Percentiles rank a stretch among this genome's conserved stretches.
Evolutionary conservation across 768 basidiomycete genomes (phyloP).

Genomic region (Mycena belliarum): DNA sequence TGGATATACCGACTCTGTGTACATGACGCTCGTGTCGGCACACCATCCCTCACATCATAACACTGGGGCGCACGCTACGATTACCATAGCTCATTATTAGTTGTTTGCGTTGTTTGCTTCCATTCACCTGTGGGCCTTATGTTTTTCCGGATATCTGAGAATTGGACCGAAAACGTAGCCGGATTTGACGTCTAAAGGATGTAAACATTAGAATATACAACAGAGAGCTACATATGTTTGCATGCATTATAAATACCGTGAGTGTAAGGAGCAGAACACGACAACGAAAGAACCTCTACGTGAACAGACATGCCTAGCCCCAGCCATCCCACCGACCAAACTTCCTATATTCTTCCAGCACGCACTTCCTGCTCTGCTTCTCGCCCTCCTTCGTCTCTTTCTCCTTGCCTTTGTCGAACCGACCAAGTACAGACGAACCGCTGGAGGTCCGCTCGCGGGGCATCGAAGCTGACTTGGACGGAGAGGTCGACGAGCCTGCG

Average conservation of each 20-base stretch:
- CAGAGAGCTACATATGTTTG: conserved; percentile 13
- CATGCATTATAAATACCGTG: conserved; percentile 16
- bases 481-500: conserved; percentile 35
- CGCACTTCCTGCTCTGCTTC: conserved; percentile 66
- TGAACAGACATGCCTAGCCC: conserved; percentile 39
- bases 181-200: not conserved
- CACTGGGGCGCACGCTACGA: not conserved
- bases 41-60: conserved; percentile 3
- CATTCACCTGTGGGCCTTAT: not conserved
- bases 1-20: conserved; percentile 7
- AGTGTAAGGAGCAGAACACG: not conserved
- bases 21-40: conserved; percentile 4
- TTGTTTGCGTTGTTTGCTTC: not conserved
- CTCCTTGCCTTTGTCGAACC: conserved; percentile 57
- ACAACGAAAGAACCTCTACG: not conserved
- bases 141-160: too few species aligned
- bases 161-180: too few species aligned
- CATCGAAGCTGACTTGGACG: conserved; percentile 40
- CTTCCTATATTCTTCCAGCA: conserved; percentile 73
- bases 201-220: conserved; percentile 12
- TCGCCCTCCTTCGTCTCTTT: conserved; percentile 57
- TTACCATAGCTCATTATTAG: conserved; percentile 13
- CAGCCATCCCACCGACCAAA: conserved; percentile 93
- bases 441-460: conserved; percentile 55
- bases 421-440: conserved; percentile 49